A percentile compares a stretch with the other conserved stretches of the same genome.
Conservation (phyloP, 2,329 filamentous ascomycete genomes). For the Cercospora citrullina region DNA sequence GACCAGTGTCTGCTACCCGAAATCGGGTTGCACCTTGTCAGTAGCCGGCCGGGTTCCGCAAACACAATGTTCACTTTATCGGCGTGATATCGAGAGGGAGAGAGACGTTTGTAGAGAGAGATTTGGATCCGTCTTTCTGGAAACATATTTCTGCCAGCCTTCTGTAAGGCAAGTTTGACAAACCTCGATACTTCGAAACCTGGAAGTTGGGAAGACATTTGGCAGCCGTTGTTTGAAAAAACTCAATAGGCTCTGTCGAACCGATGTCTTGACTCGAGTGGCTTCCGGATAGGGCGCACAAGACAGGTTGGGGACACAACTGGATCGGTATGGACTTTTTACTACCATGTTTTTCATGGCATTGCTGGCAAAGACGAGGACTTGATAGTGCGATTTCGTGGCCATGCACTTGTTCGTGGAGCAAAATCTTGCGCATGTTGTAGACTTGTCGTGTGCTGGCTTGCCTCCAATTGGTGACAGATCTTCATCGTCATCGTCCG, state of each 20-base stretch:
- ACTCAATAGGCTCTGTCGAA: not conserved
- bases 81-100: not conserved
- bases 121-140: not conserved
- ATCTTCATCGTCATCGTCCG: not conserved
- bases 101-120: not conserved
- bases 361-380: not conserved
- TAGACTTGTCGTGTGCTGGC: not conserved
- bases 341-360: not conserved
- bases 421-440: not conserved
- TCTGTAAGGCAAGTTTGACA: not conserved
- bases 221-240: not conserved
- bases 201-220: not conserved
- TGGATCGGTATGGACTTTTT: not conserved
- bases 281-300: not conserved
- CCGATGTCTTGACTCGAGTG: slow-evolving; percentile 3
- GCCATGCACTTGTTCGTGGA: not conserved
- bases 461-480: not conserved
- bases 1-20: not conserved
- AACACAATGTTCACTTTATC: not conserved
- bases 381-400: not conserved
- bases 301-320: not conserved
- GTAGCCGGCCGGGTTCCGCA: not conserved
- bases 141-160: not conserved
- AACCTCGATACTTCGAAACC: not conserved
- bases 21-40: not conserved